phyloP scores from a whole-genome alignment of 1,284 basidiomycete genomes.

The Fomitiporia mediterranea region DNA sequence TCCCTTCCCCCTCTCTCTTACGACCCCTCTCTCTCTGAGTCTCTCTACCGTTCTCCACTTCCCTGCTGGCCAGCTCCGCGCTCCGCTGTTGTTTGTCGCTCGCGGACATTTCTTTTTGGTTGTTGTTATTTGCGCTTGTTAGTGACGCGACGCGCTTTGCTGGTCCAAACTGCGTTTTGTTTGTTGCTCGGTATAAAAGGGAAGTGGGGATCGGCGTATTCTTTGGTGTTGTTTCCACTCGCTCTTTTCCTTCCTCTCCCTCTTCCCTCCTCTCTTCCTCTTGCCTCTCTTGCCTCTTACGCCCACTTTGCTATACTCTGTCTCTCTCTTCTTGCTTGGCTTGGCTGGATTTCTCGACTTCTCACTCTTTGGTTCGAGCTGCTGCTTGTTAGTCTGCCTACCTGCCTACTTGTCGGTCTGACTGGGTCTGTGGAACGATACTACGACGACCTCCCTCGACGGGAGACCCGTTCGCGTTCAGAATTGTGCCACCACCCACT shows the following conservation, averaged over 20 bases:
- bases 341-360: no score
- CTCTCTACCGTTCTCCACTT: slow-evolving; percentile 4
- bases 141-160: slow-evolving; percentile 19
- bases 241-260: slow-evolving; percentile 6
- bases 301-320: not conserved
- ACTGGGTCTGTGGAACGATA: no score
- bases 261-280: slow-evolving; percentile 4
- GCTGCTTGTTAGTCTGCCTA: not conserved
- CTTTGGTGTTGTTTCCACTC: not conserved
- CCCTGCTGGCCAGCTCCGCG: slow-evolving; percentile 8
- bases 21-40: not conserved
- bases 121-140: slow-evolving; percentile 1
- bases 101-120: not conserved
- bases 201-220: not conserved
- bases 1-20: no score
- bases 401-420: no score
- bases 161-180: slow-evolving; percentile 6
- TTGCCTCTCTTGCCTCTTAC: not conserved
- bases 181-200: slow-evolving; percentile 13
- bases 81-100: not conserved
- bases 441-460: no score
- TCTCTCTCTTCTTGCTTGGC: not conserved
- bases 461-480: no score
- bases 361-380: not conserved
- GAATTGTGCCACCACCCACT: no score